A percentile compares a stretch with the other conserved stretches of the same genome.
phyloP scores from a whole-genome alignment of 2,329 filamentous ascomycete genomes.

The Coleophoma eucalyptorum region DNA sequence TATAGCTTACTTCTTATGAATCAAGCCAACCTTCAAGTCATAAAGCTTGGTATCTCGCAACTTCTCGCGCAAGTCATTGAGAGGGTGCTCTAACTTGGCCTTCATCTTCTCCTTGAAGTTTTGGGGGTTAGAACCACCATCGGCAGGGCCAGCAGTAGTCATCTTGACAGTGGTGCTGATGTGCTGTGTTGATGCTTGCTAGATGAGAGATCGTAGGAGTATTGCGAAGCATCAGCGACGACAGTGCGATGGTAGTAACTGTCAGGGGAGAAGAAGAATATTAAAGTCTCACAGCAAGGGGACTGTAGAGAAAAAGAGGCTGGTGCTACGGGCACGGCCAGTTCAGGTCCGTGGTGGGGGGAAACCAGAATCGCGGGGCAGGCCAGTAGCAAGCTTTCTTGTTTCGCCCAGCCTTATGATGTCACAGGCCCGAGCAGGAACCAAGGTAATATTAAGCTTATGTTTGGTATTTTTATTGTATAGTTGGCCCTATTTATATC shows the following conservation, averaged over 20 bases:
- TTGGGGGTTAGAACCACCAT: conserved; percentile 21
- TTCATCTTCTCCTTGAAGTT: conserved; percentile 16
- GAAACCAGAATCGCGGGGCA: too few species aligned
- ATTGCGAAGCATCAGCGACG: neutral
- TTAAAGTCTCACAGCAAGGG: too few species aligned
- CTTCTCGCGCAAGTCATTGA: conserved; percentile 44
- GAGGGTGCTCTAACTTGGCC: conserved; percentile 46
- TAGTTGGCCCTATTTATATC: too few species aligned
- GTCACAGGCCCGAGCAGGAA: too few species aligned
- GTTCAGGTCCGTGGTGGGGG: too few species aligned
- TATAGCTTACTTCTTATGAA: conserved; percentile 52
- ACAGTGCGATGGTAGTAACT: neutral
- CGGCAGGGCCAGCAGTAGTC: conserved; percentile 18
- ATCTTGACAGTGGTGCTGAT: conserved; percentile 8
- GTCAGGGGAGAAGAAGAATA: neutral
- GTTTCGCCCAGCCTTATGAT: too few species aligned
- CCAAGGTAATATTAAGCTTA: too few species aligned
- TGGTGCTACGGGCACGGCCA: too few species aligned
- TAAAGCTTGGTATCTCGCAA: conserved; percentile 49
- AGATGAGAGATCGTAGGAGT: too few species aligned
- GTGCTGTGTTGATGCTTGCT: neutral
- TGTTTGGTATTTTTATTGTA: too few species aligned
- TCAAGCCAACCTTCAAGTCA: conserved; percentile 52
- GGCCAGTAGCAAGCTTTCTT: too few species aligned
- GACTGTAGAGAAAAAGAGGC: too few species aligned